Evolutionary conservation across 352 stramenopile species (phyloP), one percentile per base, ranked within the genome.

Genomic region (Phytophthora pistaciae): DNA sequence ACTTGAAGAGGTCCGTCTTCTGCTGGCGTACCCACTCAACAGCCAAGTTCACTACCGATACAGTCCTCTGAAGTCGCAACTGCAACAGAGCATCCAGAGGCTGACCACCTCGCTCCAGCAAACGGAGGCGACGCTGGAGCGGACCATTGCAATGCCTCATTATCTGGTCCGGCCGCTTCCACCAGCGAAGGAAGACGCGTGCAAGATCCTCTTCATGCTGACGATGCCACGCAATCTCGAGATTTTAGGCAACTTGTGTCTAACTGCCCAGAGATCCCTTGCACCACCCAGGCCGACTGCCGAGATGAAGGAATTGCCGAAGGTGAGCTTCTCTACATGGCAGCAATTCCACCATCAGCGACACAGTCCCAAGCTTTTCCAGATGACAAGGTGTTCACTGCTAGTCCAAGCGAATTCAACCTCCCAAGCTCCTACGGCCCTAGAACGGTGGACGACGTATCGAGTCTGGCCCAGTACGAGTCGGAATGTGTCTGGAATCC

Each of bases 401-500:
- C 50, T 3, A 77, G 61, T 38, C 67, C 66, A 20, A 20, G 3
- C 33, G 54, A 60, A n/a, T 69, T 78, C 40, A 48, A 66, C 0
- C 52, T 74, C 14, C 69, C 77, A 23, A 68, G 52, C 29, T 59
- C 20, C 16, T 65, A 23, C 1, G 36, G 68, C 14, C 68, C 62
- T 1, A 33, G 6, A 16, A 60, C 52, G 42, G 69, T 76, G 31
- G 69, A 72, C 31, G 49, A 57, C 6, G 20, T 81, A 38, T 46
- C 44, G 9, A 68, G 18, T 60, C 11, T 72, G 40, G 13, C 25
- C 20, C 57, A 81, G 25, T 63, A 72, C 25, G 62, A 55, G 0
- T 56, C n/a, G 1, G 54, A 72, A 11, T 91, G 83, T 46, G 62
- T 89, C 3, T 91, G 82, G 80, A 72, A 81, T 66, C 85, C 78